Evolutionary conservation across 768 basidiomycete species (phyloP), one percentile per base, ranked within the genome.

Genomic region (Lentinula detonsa): DNA sequence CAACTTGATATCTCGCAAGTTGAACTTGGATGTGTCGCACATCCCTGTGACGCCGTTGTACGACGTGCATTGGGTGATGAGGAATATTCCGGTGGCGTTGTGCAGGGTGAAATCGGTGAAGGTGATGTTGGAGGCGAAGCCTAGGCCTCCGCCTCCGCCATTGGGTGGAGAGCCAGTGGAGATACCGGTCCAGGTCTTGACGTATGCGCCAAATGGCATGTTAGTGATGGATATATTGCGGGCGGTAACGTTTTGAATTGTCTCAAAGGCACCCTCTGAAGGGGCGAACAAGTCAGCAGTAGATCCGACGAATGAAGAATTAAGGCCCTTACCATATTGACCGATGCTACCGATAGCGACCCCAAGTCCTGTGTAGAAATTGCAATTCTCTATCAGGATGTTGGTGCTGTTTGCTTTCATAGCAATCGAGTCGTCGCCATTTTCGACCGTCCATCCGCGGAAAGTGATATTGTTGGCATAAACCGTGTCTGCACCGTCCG

Each of bases 331-430:
- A 51, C 55, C 55, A 16, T 56, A 56, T 56, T 56, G 55, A 33
- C 55, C 55, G 39, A 56, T 56, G 21, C 55, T 56, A n/a, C 76
- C 77, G 48, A 77, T 75, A 15, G 77, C 77, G 34, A 78, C 72
- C 43, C 77, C 77, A 1, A 71, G 70, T 6, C 76, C 76, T 28
- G 70, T 70, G 57, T 71, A 66, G 61, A 77, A 77, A 4, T 70
- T 68, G 16, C 71, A 72, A 60, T 78, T 74, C 34, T 72, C 67
- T 16, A 74, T 73, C 55, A 74, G 66, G 43, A 77, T 77, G 55
- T 74, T 70, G 15, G 76, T 74, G 7, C 74, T 74, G 62, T 78
- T 78, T 9, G 74, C 75, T 60, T 78, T 77, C 40, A 73, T 65
- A 6, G 75, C 73, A 53, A 77, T 72, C 49, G 70, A 72, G 61